phyloP scores from a whole-genome alignment of 768 basidiomycete species.

The Pulveroboletus sp. region DNA sequence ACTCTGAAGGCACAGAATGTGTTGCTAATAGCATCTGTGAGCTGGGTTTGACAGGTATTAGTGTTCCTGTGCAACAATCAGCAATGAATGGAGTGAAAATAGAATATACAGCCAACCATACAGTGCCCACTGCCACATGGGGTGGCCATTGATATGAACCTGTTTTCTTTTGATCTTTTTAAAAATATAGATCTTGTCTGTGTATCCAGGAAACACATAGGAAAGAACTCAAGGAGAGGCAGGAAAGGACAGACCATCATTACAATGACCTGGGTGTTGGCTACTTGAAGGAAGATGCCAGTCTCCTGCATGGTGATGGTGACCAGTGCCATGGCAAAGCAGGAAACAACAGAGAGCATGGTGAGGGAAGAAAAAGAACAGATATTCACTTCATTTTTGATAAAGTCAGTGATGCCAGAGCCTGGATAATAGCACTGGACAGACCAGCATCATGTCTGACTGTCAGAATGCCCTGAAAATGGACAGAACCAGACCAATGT shows the following conservation, averaged over 20 bases:
- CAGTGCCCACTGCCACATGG: constrained; percentile 72
- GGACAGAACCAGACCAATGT: too few relatives aligned
- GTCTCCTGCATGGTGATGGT: constrained; percentile 23
- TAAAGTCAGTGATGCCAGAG: too few relatives aligned
- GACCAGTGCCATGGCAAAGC: constrained; percentile 44
- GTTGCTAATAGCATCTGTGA: constrained; percentile 52
- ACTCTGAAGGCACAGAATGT: constrained; percentile 79
- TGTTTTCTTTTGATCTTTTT: constrained; percentile 86
- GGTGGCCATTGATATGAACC: constrained; percentile 59
- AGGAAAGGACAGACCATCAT: constrained; percentile 47
- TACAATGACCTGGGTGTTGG: constrained; percentile 42
- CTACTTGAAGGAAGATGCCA: constrained; percentile 24
- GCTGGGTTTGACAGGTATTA: constrained; percentile 15
- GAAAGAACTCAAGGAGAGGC: background rate
- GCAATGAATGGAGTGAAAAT: background rate
- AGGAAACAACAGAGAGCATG: constrained; percentile 33
- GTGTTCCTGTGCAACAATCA: constrained; percentile 20
- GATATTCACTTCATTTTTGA: too few relatives aligned
- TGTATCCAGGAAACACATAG: constrained; percentile 78
- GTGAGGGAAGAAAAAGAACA: constrained; percentile 6
- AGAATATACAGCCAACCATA: constrained; percentile 42
- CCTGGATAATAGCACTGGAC: too few relatives aligned
- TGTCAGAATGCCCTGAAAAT: too few relatives aligned
- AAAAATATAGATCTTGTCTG: constrained; percentile 81
- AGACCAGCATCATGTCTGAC: too few relatives aligned